phyloP scores from a whole-genome alignment of 2,329 filamentous ascomycete genomes.

The Helotiales sp. region DNA sequence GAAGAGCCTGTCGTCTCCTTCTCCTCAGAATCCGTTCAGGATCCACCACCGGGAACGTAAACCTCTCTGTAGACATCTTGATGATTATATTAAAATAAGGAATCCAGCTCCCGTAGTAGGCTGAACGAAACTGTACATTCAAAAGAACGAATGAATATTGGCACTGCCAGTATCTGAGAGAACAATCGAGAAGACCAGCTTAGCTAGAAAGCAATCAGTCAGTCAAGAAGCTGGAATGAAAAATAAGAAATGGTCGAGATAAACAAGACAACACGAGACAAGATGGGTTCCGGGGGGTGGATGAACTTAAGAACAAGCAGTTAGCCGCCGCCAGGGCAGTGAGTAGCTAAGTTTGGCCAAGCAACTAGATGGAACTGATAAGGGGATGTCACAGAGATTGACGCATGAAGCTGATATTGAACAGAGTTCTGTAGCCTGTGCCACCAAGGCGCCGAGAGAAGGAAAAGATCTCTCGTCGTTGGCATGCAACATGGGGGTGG shows the following conservation, averaged over 20 bases:
- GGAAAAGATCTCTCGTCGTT: neutral
- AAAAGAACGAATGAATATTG: constrained; percentile 15
- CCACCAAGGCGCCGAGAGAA: neutral
- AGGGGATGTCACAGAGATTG: neutral
- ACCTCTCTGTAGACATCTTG: constrained; percentile 7
- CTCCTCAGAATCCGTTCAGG: neutral
- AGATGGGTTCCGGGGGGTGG: neutral
- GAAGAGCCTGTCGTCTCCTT: constrained; percentile 6
- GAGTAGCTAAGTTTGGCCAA: constrained; percentile 1
- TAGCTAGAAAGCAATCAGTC: constrained; percentile 5
- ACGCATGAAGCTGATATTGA: neutral
- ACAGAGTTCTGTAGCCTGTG: neutral
- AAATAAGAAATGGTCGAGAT: constrained; percentile 1
- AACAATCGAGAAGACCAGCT: constrained; percentile 9
- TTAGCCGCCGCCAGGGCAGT: neutral
- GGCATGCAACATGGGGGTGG: neutral
- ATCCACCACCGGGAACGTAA: neutral
- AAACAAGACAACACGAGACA: constrained; percentile 5
- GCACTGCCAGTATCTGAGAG: neutral
- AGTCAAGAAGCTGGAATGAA: neutral
- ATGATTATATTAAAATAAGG: constrained; percentile 4
- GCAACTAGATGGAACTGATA: neutral
- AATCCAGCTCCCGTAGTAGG: neutral
- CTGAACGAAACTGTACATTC: neutral
- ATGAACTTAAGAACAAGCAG: neutral